Base-by-base conservation (phyloP, 768 basidiomycete species). In the Serpula lacrymans region DNA sequence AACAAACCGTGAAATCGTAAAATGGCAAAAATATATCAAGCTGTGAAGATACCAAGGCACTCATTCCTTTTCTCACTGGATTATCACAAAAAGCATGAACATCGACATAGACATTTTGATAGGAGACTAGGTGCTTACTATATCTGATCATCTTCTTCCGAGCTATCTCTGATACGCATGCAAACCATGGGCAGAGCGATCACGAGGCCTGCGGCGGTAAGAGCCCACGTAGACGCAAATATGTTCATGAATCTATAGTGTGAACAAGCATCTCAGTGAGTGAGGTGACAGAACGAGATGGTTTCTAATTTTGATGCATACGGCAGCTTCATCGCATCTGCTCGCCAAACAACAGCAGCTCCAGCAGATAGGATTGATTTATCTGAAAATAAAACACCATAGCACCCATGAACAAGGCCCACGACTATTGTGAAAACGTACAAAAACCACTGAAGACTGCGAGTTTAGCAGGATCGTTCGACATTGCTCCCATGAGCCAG, bases 401-500 rank as follows among this genome's bases (percentile, higher is more conserved):
- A 37, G 16, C 11, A 27, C 3, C 23, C 5, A 23, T 7, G 23
- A 24, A 29, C 29, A 10, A 31, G 20, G 5, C 24, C 13, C 21
- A 18, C 23, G 23, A n/a, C 34, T 10, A 37, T 25, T 16, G 36
- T 38, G 17, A 14, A 41, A 3, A 67, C 82, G 47, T 55, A 88
- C 85, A 88, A 51, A 90, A 84, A 20, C 88, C 88, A 6, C 81
- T 63, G 52, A 88, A 82, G 55, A 87, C 74, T 0, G 87, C 87
- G 14, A 91, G 73, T 55, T 85, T 86, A 4, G 71, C 75, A 6
- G 83, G 78, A 52, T 88, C 80, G 46, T 89, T 88, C 16, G 83
- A 84, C 80, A 91, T 84, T 7, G 84, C 81, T 28, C 88, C 87
- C 70, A 86, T 84, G 54, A 84, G 67, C 84, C 84, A 87, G 57